Percentiles rank a stretch among this genome's conserved stretches.
Evolutionary conservation across 1,284 basidiomycete species (phyloP).

Genomic region (Taiwanofungus camphoratus): DNA sequence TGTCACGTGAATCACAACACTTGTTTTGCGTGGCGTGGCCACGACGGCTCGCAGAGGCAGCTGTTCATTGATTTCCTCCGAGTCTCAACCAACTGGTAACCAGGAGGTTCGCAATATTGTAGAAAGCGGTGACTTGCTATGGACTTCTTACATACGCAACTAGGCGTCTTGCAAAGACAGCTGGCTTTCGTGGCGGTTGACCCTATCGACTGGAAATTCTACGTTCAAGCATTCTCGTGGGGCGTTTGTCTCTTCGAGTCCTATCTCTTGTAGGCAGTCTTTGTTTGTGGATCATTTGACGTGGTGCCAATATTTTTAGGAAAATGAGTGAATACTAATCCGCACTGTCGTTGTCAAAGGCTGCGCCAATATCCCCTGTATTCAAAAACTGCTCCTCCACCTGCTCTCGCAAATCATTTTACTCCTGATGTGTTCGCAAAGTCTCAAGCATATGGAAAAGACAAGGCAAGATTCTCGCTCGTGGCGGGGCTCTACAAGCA

Average conservation of each 20-base stretch:
- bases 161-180: constrained; percentile 46
- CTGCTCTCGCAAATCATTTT: constrained; percentile 71
- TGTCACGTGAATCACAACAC: too few species aligned
- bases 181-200: constrained; percentile 33
- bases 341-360: constrained; percentile 32
- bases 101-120: too few species aligned
- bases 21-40: too few species aligned
- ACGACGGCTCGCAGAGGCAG: too few species aligned
- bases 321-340: too few species aligned
- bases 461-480: constrained; percentile 87
- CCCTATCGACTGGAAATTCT: constrained; percentile 31
- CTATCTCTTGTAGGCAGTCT: constrained; percentile 62
- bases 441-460: constrained; percentile 86
- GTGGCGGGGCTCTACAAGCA: constrained; percentile 73
- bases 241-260: constrained; percentile 78
- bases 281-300: constrained; percentile 6
- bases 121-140: constrained; percentile 8
- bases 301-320: not conserved
- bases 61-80: too few species aligned
- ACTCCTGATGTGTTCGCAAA: constrained; percentile 75
- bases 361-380: constrained; percentile 84
- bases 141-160: constrained; percentile 32
- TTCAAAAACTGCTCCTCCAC: constrained; percentile 72
- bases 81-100: too few species aligned
- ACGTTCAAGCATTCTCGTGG: constrained; percentile 66